Evolutionary conservation across 305 asterid species (phyloP).

Genomic region (Rubia balearica): DNA sequence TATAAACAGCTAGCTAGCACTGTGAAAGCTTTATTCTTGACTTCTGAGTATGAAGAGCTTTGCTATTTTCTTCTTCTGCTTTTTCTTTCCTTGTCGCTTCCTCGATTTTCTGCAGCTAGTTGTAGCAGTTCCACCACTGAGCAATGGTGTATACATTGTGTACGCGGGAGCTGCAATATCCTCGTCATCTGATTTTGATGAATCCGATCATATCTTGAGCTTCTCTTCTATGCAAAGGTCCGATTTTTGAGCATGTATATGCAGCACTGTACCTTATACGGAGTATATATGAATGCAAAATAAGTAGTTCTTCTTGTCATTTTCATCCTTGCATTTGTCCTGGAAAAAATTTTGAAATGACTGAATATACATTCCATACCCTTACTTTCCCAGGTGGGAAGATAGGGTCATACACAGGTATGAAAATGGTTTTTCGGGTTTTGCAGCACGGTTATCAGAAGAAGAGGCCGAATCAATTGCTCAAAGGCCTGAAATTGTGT

Average conservation of each 20-base stretch:
- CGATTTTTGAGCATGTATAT: background rate
- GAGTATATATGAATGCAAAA: background rate
- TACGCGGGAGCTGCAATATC: slow-evolving; percentile 64
- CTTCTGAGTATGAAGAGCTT: background rate
- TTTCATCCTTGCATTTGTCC: no score
- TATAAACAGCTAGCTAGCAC: slow-evolving; percentile 1
- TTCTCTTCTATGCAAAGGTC: slow-evolving; percentile 48
- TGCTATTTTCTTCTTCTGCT: background rate
- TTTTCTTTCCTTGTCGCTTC: slow-evolving; percentile 5
- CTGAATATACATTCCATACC: background rate
- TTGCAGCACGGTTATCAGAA: slow-evolving; percentile 58
- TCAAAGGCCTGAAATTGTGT: slow-evolving; percentile 54
- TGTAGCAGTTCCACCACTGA: slow-evolving; percentile 27
- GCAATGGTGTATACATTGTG: slow-evolving; percentile 62
- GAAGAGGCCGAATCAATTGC: slow-evolving; percentile 54
- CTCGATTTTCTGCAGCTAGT: slow-evolving; percentile 12
- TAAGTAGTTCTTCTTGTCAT: background rate
- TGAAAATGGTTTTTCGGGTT: slow-evolving; percentile 62
- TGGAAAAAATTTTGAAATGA: background rate
- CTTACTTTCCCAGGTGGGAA: slow-evolving; percentile 29
- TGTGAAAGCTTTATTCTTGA: background rate
- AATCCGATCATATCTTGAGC: slow-evolving; percentile 40
- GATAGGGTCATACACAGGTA: slow-evolving; percentile 46
- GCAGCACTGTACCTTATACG: background rate
- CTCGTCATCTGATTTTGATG: slow-evolving; percentile 19